A percentile compares a stretch with the other conserved stretches of the same genome.
Conservation (phyloP, 495 filamentous ascomycete species). For the Neurospora hispaniola region DNA sequence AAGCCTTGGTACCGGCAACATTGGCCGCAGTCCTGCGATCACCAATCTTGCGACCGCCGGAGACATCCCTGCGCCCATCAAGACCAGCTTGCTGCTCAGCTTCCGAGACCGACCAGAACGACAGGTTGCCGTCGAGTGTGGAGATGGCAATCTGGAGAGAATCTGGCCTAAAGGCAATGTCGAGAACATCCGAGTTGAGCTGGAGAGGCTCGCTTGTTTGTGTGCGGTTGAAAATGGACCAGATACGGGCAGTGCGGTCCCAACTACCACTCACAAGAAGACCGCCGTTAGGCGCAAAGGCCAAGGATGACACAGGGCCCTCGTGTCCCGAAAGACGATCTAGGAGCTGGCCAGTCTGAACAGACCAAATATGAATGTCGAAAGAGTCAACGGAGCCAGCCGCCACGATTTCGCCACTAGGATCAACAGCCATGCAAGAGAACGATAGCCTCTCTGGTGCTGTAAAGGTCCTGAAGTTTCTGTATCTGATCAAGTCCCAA, state of each 20-base stretch:
- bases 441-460: slow-evolving; percentile 86
- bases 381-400: slow-evolving; percentile 93
- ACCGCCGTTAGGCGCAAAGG: slow-evolving; percentile 78
- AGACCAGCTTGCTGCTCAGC: slow-evolving; percentile 71
- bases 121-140: slow-evolving; percentile 84
- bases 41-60: slow-evolving; percentile 75
- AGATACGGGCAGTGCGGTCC: slow-evolving; percentile 89
- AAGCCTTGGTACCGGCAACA: slow-evolving; percentile 76
- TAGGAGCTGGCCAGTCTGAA: slow-evolving; percentile 91
- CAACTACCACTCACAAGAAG: slow-evolving; percentile 82
- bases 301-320: slow-evolving; percentile 76
- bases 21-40: slow-evolving; percentile 89
- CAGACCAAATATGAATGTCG: slow-evolving; percentile 95
- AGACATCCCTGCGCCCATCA: slow-evolving; percentile 84
- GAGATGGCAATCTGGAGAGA: slow-evolving; percentile 84
- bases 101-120: slow-evolving; percentile 88
- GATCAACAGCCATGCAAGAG: slow-evolving; percentile 89
- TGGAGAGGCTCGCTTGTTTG: slow-evolving; percentile 92
- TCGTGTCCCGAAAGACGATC: slow-evolving; percentile 89
- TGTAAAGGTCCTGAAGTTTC: slow-evolving; percentile 95
- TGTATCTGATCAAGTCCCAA: slow-evolving; percentile 93
- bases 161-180: slow-evolving; percentile 80
- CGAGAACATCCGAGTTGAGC: slow-evolving; percentile 79
- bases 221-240: slow-evolving; percentile 86
- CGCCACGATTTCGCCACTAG: slow-evolving; percentile 88